Percentiles rank a stretch among this genome's conserved stretches.
These are phyloP conservation scores for Agapanthus africanus DNA, from an alignment of 106 monocot genomes.

Conservation along the genomic window DNA sequence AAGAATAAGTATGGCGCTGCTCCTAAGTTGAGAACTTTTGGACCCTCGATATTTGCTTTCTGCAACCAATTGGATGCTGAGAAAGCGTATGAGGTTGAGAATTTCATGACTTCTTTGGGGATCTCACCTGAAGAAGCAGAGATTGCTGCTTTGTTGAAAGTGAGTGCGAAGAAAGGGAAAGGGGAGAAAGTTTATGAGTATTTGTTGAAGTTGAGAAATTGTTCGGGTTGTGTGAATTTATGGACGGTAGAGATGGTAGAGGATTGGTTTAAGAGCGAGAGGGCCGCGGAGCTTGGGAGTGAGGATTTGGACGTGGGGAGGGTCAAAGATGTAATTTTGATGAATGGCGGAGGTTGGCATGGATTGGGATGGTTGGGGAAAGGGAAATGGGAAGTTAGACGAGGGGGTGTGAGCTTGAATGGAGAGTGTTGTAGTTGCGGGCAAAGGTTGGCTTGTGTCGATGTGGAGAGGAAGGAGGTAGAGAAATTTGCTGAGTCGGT, in stretches of 20 bases:
- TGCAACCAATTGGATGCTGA: conserved; percentile 39
- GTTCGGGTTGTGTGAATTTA: conserved; percentile 20
- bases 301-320: conserved; percentile 28
- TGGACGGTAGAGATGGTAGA: conserved; percentile 47
- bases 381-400: conserved; percentile 56
- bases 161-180: conserved; percentile 45
- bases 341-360: conserved; percentile 88
- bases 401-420: conserved; percentile 20
- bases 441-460: conserved; percentile 50
- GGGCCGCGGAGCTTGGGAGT: conserved; percentile 29
- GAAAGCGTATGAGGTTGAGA: conserved; percentile 76
- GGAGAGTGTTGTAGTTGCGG: conserved; percentile 47
- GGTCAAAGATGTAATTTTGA: conserved; percentile 42
- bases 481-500: conserved; percentile 68
- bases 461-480: conserved; percentile 50
- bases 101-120: conserved; percentile 46
- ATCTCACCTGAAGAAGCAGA: conserved; percentile 62
- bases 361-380: conserved; percentile 78
- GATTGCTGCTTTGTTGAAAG: conserved; percentile 54
- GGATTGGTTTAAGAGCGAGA: conserved; percentile 57
- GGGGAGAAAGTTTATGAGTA: conserved; percentile 80
- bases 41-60: conserved; percentile 58
- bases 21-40: conserved; percentile 65
- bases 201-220: conserved; percentile 60
- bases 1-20: conserved; percentile 33